Evolutionary conservation across 495 filamentous ascomycete genomes (phyloP).

Genomic region (Wilcoxina mikolae): DNA sequence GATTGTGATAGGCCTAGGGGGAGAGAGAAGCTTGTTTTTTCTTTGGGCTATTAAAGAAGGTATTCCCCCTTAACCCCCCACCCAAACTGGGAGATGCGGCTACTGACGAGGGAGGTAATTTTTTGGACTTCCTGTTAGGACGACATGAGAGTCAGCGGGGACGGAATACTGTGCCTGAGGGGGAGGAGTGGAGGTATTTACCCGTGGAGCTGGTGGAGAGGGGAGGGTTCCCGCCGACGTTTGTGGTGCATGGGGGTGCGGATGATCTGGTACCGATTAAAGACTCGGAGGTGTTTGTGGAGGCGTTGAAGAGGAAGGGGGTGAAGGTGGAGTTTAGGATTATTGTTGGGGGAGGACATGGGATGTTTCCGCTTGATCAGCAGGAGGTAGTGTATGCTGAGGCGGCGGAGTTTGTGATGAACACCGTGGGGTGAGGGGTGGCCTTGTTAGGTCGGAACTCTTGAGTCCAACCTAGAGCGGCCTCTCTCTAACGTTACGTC

Average conservation of each 20-base stretch:
- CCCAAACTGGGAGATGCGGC: too few relatives aligned
- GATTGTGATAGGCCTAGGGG: background rate
- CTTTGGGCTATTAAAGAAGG: background rate
- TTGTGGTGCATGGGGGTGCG: background rate
- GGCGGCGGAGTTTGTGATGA: too few relatives aligned
- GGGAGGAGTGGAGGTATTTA: background rate
- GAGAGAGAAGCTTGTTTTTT: background rate
- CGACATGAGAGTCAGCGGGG: background rate
- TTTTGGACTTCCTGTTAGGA: background rate
- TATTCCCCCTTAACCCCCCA: too few relatives aligned
- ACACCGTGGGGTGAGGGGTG: too few relatives aligned
- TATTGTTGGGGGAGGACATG: background rate
- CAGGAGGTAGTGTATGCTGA: too few relatives aligned
- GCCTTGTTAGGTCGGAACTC: too few relatives aligned
- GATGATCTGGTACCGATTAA: background rate
- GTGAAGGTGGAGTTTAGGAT: background rate
- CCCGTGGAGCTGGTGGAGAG: background rate
- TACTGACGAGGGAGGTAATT: too few relatives aligned
- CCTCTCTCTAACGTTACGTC: too few relatives aligned
- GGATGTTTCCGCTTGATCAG: too few relatives aligned
- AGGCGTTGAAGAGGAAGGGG: background rate
- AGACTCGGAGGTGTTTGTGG: background rate
- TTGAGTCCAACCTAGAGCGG: too few relatives aligned
- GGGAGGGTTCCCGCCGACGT: background rate
- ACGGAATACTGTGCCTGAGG: background rate